Evolutionary conservation across 495 filamentous ascomycete genomes (phyloP).

Genomic region (Immersiella caudata): DNA sequence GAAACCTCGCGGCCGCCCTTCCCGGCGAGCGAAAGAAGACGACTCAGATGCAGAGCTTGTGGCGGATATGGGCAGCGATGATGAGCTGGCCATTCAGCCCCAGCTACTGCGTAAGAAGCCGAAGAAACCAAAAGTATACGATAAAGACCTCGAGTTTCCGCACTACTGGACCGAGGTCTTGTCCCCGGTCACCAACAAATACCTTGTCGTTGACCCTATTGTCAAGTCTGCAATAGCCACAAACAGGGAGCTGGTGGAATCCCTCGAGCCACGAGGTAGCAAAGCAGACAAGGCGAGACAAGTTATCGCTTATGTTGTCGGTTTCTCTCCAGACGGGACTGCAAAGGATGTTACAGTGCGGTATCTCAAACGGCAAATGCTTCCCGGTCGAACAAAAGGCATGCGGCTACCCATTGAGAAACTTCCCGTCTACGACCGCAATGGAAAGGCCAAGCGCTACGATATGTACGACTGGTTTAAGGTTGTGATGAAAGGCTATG

Average conservation of each 20-base stretch:
- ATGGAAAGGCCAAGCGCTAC: slow-evolving; percentile 69
- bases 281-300: slow-evolving; percentile 85
- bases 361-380: slow-evolving; percentile 80
- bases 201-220: slow-evolving; percentile 76
- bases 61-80: slow-evolving; percentile 39
- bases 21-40: neutral
- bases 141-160: slow-evolving; percentile 76
- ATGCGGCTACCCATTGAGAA: slow-evolving; percentile 75
- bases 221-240: slow-evolving; percentile 68
- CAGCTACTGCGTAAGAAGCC: slow-evolving; percentile 26
- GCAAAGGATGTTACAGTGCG: slow-evolving; percentile 95
- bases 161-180: slow-evolving; percentile 93
- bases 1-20: neutral
- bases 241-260: slow-evolving; percentile 68
- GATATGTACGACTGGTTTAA: slow-evolving; percentile 88
- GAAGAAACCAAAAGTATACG: slow-evolving; percentile 47
- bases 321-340: slow-evolving; percentile 79
- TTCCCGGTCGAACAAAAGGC: slow-evolving; percentile 91
- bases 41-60: slow-evolving; percentile 44
- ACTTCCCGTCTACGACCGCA: slow-evolving; percentile 71
- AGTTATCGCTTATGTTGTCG: slow-evolving; percentile 89
- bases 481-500: slow-evolving; percentile 72
- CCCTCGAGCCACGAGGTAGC: slow-evolving; percentile 79
- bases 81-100: slow-evolving; percentile 45
- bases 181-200: slow-evolving; percentile 75